These are phyloP conservation scores for Hypoxylon rubiginosum DNA, from an alignment of 2,329 filamentous ascomycete genomes.

Conservation along the genomic window DNA sequence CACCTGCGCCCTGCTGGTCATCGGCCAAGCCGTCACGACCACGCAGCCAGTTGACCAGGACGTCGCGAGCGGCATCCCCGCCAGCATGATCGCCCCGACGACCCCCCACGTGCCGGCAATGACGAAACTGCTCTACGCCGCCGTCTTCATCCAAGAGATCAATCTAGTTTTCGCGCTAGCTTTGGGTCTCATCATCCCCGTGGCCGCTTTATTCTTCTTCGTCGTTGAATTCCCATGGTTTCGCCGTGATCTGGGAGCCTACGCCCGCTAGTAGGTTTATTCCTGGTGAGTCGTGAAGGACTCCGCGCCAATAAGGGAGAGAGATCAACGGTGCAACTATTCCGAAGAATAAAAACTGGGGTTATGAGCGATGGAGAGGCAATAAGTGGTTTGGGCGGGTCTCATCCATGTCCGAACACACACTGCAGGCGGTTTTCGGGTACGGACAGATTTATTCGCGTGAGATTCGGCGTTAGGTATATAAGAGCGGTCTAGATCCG, in stretches of 20 bases:
- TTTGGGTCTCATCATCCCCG: not conserved
- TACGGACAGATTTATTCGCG: too few relatives aligned
- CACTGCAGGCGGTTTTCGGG: too few relatives aligned
- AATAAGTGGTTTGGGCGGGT: not conserved
- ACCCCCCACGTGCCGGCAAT: not conserved
- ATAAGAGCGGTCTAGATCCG: too few relatives aligned
- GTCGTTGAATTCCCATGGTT: not conserved
- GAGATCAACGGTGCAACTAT: not conserved
- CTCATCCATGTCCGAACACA: too few relatives aligned
- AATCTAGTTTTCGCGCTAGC: not conserved
- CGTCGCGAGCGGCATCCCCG: not conserved
- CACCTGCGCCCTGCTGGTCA: not conserved
- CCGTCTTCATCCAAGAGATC: not conserved
- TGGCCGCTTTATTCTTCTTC: not conserved
- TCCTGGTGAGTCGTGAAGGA: not conserved
- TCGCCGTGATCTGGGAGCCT: not conserved
- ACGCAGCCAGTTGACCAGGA: not conserved
- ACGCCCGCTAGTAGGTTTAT: not conserved
- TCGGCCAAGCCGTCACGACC: not conserved
- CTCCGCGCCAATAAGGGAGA: not conserved
- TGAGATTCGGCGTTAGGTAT: too few relatives aligned
- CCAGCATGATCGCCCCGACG: not conserved
- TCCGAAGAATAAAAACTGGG: not conserved
- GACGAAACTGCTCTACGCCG: not conserved
- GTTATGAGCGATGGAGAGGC: not conserved